Evolutionary conservation across 768 basidiomycete genomes (phyloP), one percentile per base, ranked within the genome.

Genomic region (Panaeolus cyanescens): DNA sequence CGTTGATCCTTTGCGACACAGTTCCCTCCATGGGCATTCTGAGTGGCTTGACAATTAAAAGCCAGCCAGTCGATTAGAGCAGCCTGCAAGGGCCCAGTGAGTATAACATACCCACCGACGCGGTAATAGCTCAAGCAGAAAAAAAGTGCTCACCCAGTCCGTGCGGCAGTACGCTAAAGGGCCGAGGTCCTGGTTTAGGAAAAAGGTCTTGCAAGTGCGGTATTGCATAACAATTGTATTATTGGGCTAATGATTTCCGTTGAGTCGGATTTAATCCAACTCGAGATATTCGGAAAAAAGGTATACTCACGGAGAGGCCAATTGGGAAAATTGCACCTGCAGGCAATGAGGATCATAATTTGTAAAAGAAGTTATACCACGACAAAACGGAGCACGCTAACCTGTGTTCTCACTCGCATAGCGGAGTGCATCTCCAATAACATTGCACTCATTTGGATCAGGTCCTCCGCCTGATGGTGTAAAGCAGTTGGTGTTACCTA

Each of bases 21-120:
- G 54, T 78, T 71, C 0, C 82, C 83, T 8, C 82, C 83, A 59
- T 83, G 79, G 2, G 83, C 82, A 58, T 83, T 83, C 72, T 82
- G 77, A 4, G 75, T 72, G 0, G 81, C 69, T 66, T 81, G 79
- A 67, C 82, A 84, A 65, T 80, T 81, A 17, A 71, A 74, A 0
- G 83, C 79, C 31, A 84, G 66, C 58, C 70, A 79, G 62, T 79
- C 73, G 30, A 81, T 63, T 55, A 80, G 63, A 39, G 67, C 58
- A n/a, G 80, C 74, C 79, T 80, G 36, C 17, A n/a, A 17, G 57
- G 25, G 12, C n/a, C n/a, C n/a, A n/a, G n/a, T n/a, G n/a, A n/a
- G n/a, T n/a, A n/a, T n/a, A n/a, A n/a, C n/a, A n/a, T n/a, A n/a
- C n/a, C n/a, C n/a, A n/a, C n/a, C n/a, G n/a, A n/a, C n/a, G n/a